Percentiles rank a stretch among this genome's conserved stretches.
Conservation (phyloP, 768 basidiomycete genomes). For the Kwoniella heveanensis region DNA sequence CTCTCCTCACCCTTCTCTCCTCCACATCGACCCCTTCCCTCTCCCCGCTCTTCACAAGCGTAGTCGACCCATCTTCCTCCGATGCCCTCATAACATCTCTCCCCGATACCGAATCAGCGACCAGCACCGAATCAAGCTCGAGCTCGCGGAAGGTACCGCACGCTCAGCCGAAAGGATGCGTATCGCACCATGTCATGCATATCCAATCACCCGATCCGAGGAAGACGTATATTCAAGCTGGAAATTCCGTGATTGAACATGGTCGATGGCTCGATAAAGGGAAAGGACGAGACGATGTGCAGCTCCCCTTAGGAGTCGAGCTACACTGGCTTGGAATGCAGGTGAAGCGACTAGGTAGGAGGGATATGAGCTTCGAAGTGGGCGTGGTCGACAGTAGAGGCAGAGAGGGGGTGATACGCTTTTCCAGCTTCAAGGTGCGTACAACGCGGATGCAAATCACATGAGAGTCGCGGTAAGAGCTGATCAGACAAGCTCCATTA, state of each 20-base stretch:
- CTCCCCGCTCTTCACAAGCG: conserved; percentile 38
- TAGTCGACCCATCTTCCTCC: conserved; percentile 23
- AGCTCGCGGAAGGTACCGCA: conserved; percentile 4
- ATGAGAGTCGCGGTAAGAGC: no score
- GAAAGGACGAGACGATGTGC: conserved; percentile 6
- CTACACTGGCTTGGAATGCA: conserved; percentile 43
- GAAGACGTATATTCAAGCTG: conserved; percentile 50
- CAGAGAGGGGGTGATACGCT: conserved; percentile 38
- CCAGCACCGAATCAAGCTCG: not conserved
- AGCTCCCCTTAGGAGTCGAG: conserved; percentile 39
- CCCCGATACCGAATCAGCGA: conserved; percentile 18
- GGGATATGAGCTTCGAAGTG: conserved; percentile 44
- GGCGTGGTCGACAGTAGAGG: conserved; percentile 45
- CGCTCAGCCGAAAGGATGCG: conserved; percentile 17
- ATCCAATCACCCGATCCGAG: conserved; percentile 42
- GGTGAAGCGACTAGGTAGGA: conserved; percentile 34
- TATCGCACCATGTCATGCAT: conserved; percentile 41
- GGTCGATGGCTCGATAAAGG: conserved; percentile 13
- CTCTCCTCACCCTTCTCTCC: conserved; percentile 47
- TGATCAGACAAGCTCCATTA: not conserved
- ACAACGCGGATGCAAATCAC: no score
- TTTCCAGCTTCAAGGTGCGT: conserved; percentile 43
- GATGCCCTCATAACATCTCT: conserved; percentile 34
- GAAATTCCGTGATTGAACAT: conserved; percentile 14
- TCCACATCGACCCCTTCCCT: conserved; percentile 43